A percentile compares a stretch with the other conserved stretches of the same genome.
These are phyloP conservation scores for Quercus tomentella DNA, from an alignment of 331 rosid genomes.

Conservation along the genomic window DNA sequence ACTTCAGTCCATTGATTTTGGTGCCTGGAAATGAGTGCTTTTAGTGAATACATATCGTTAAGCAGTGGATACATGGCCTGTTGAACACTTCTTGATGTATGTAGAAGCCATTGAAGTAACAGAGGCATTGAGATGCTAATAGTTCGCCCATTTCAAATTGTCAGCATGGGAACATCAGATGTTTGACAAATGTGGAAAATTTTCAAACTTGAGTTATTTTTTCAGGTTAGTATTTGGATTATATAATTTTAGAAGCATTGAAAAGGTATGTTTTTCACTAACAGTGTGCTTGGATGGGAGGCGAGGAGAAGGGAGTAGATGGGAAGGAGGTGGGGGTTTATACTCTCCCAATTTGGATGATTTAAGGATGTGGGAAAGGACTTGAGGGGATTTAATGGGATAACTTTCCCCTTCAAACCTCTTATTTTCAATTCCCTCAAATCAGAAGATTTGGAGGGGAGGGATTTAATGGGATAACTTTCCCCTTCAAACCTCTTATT, in stretches of 20 bases:
- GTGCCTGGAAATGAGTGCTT: slow-evolving; percentile 63
- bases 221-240: neutral
- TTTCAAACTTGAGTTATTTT: neutral
- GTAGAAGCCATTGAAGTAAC: neutral
- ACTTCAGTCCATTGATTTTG: slow-evolving; percentile 79
- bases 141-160: neutral
- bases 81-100: neutral
- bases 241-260: neutral
- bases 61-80: neutral
- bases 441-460: no score
- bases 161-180: neutral
- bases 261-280: neutral
- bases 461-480: no score
- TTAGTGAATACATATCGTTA: neutral
- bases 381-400: no score
- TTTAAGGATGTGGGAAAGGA: no score
- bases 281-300: no score
- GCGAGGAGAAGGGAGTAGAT: no score
- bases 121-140: neutral
- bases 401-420: no score
- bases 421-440: no score
- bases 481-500: no score
- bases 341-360: no score
- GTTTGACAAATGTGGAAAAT: neutral
- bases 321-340: no score